Percentiles rank a stretch among this genome's conserved stretches.
Evolutionary conservation across 768 basidiomycete genomes (phyloP).

Genomic region (Lentinus tigrinus): DNA sequence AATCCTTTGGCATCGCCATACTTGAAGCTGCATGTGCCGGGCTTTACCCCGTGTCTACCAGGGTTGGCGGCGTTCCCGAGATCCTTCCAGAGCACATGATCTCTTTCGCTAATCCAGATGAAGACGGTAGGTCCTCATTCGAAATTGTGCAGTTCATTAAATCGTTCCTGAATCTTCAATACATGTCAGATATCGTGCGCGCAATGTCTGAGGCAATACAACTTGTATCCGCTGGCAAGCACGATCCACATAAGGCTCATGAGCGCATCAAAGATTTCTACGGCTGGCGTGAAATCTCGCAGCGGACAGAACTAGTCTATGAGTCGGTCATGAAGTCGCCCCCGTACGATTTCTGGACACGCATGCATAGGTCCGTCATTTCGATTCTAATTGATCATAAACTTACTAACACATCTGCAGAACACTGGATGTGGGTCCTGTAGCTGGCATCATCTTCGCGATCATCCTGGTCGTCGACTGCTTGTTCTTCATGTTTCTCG

Average conservation of each 20-base stretch:
- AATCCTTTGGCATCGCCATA: slow-evolving; percentile 96
- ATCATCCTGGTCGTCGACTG: slow-evolving; percentile 88
- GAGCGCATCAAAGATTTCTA: slow-evolving; percentile 81
- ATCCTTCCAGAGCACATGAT: slow-evolving; percentile 94
- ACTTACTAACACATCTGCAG: slow-evolving; percentile 33
- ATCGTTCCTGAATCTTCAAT: not conserved
- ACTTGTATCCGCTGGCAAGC: slow-evolving; percentile 62
- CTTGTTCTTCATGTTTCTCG: slow-evolving; percentile 80
- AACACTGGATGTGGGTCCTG: slow-evolving; percentile 74
- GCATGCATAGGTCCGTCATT: slow-evolving; percentile 63
- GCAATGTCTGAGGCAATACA: slow-evolving; percentile 80
- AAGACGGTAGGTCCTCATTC: slow-evolving; percentile 66
- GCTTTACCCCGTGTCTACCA: slow-evolving; percentile 89
- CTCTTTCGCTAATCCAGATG: slow-evolving; percentile 90
- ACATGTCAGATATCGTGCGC: slow-evolving; percentile 68
- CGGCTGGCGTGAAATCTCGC: slow-evolving; percentile 78
- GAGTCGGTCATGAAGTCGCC: slow-evolving; percentile 57
- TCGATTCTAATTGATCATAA: not conserved
- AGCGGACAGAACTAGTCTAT: slow-evolving; percentile 85
- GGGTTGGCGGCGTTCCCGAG: slow-evolving; percentile 94
- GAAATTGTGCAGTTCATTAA: not conserved
- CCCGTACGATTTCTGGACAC: slow-evolving; percentile 70
- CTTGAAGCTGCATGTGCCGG: slow-evolving; percentile 96
- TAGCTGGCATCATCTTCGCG: slow-evolving; percentile 85
- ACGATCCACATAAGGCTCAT: slow-evolving; percentile 77